Evolutionary conservation across 2,329 filamentous ascomycete species (phyloP), one percentile per base, ranked within the genome.

Genomic region (Pyricularia pennisetigena): DNA sequence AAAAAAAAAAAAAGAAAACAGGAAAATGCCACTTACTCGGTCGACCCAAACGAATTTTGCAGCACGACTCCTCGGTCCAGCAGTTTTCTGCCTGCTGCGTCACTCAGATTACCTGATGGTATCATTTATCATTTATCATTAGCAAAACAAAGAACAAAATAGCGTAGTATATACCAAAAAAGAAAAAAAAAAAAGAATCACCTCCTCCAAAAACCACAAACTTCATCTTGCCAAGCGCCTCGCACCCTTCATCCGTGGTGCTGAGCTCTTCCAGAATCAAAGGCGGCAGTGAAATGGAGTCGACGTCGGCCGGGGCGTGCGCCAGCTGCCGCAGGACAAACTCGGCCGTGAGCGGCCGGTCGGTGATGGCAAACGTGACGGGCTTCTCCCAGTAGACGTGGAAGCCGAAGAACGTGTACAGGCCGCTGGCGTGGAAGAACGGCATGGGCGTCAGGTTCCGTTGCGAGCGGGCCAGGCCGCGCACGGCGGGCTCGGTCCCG

Each of bases 211-310:
- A 78, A 5, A 66, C 67, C 1, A 79, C 75, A 12, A 72, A 68
- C 0, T 76, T 73, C 0, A 81, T 65, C 32, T 75, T 78, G 16
- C 65, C 67, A 5, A 82, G 70, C 0, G 71, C 32, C 20, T 72
- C 69, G 6, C 77, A 68, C 1, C 75, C 71, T 2, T 75, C 70
- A 0, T 75, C 73, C 24, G 69, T 73, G 16, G 75, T 70, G 62
- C 75, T 78, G 72, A 81, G 75, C 1, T 80, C 78, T 64, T 80
- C 79, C 0, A 82, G 67, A n/a, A 80, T 73, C 0, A 77, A 74
- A 0, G 79, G 78, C 2, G 77, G 72, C 2, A 77, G 68, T 0
- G 78, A 24, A 0, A 72, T 68, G 5, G 72, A 71, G 16, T 78
- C 71, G 3, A 73, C 71, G 0, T 71, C 64, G 3, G 72, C 68